These are phyloP conservation scores for Achlya hypogyna DNA, from an alignment of 352 stramenopile species.

Conservation along the genomic window DNA sequence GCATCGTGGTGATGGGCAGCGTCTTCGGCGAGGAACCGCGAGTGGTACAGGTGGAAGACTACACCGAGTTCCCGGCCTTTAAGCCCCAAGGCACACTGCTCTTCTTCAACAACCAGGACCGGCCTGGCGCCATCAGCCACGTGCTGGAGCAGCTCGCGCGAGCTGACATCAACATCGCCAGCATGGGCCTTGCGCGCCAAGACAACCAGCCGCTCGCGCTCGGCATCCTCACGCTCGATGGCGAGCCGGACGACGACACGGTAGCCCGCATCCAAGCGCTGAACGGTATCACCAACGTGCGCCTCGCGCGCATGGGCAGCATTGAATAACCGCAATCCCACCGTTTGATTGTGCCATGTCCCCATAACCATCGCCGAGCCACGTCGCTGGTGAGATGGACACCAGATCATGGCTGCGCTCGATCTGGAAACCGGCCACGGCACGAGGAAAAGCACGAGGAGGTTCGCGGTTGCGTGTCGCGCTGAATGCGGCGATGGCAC, in stretches of 20 bases:
- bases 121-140: conserved; percentile 60
- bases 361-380: background rate
- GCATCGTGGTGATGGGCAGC: conserved; percentile 58
- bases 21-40: conserved; percentile 76
- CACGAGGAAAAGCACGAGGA: too few species aligned
- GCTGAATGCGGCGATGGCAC: too few species aligned
- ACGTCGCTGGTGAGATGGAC: too few species aligned
- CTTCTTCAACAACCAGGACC: conserved; percentile 79
- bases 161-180: conserved; percentile 78
- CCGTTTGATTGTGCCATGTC: background rate
- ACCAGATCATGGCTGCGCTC: too few species aligned
- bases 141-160: conserved; percentile 58
- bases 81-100: conserved; percentile 66
- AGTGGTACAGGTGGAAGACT: conserved; percentile 72
- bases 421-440: too few species aligned
- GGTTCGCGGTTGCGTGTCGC: too few species aligned
- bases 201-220: conserved; percentile 45
- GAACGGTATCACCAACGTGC: conserved; percentile 51
- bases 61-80: conserved; percentile 79
- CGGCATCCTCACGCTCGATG: conserved; percentile 66
- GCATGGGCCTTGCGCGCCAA: conserved; percentile 71
- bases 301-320: conserved; percentile 40
- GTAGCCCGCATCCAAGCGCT: conserved; percentile 52
- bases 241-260: conserved; percentile 40
- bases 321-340: background rate